These are phyloP conservation scores for Vitis rupestris DNA, from an alignment of 164 flowering plant species.

Conservation along the genomic window DNA sequence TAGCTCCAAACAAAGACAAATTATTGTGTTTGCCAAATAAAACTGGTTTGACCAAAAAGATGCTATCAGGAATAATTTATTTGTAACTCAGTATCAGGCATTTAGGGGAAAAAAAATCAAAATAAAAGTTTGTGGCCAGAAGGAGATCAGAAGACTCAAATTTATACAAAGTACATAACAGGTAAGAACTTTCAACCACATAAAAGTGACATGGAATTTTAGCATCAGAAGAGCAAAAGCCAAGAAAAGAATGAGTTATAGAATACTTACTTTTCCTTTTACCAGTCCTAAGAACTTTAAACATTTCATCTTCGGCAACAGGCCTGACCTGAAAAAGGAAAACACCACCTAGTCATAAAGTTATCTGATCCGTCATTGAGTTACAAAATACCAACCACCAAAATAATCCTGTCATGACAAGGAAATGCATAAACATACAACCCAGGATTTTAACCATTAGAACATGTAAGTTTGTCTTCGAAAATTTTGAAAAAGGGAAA, in stretches of 20 bases:
- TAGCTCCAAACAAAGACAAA: no score
- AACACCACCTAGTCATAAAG: neutral
- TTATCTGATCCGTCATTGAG: neutral
- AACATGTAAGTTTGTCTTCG: no score
- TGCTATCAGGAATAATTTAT: no score
- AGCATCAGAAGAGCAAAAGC: neutral
- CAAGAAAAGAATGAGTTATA: neutral
- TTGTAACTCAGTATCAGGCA: no score
- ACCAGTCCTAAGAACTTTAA: constrained; percentile 82
- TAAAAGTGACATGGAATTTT: neutral
- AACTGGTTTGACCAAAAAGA: no score
- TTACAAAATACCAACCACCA: neutral
- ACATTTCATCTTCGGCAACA: constrained; percentile 99
- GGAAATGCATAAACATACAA: neutral
- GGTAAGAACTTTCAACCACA: neutral
- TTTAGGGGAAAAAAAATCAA: no score
- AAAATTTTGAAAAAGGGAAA: neutral
- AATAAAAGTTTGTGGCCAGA: no score
- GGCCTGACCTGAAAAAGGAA: constrained; percentile 77
- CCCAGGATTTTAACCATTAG: no score
- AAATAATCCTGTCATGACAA: neutral
- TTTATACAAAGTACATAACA: neutral
- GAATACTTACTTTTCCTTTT: constrained; percentile 78
- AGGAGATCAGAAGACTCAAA: no score
- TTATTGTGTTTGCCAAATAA: no score